Conservation (phyloP, 2,329 filamentous ascomycete genomes). For the Bisporella sp. region DNA sequence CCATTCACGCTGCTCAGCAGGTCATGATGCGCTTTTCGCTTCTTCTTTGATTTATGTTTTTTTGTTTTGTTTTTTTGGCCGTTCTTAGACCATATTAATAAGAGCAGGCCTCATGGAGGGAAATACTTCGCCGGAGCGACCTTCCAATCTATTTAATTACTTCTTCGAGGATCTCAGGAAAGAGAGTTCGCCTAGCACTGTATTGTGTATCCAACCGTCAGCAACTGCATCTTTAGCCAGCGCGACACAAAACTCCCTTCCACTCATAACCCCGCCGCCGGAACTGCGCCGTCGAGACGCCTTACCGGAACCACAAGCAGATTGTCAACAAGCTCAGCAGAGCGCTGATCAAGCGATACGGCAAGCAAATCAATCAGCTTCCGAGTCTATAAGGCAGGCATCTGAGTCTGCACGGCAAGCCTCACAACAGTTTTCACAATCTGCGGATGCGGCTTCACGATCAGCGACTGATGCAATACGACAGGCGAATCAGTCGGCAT, state of each 20-base stretch:
- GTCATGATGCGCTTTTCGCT: constrained; percentile 14
- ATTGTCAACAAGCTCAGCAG: constrained; percentile 15
- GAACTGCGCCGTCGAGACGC: constrained; percentile 13
- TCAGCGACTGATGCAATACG: constrained; percentile 16
- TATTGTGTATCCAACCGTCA: constrained; percentile 3
- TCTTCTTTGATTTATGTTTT: too few relatives aligned
- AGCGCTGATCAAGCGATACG: constrained; percentile 19
- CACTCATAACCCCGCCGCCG: constrained; percentile 18
- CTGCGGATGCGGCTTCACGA: constrained; percentile 15
- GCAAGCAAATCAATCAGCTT: constrained; percentile 13
- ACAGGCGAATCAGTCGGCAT: constrained; percentile 13
- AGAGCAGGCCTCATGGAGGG: constrained; percentile 10
- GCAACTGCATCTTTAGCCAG: constrained; percentile 3
- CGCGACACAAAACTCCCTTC: constrained; percentile 10
- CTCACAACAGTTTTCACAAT: constrained; percentile 18
- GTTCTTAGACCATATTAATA: background rate
- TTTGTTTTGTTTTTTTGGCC: too few relatives aligned
- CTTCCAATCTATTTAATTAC: constrained; percentile 6
- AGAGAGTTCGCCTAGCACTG: constrained; percentile 1
- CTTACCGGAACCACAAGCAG: constrained; percentile 6
- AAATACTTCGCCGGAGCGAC: constrained; percentile 20
- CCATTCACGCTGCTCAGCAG: constrained; percentile 9
- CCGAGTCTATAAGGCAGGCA: constrained; percentile 13
- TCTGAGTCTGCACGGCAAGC: constrained; percentile 16
- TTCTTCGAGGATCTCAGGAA: constrained; percentile 14